Base-by-base conservation (phyloP, 2,329 filamentous ascomycete genomes). In the Diaporthe vaccinii region DNA sequence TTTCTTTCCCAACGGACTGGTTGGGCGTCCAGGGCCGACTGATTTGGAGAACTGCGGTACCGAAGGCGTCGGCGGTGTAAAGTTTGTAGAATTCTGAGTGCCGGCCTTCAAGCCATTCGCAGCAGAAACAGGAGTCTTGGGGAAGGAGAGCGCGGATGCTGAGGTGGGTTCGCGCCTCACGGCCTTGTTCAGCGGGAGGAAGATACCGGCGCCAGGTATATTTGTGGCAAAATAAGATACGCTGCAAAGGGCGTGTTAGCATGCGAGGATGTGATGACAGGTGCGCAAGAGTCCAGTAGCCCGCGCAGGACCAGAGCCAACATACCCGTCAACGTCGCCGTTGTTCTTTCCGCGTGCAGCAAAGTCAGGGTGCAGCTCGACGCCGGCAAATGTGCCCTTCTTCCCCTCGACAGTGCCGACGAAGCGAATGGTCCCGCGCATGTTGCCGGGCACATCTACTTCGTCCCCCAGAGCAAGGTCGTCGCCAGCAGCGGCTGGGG, bases 261-360 rank as follows among this genome's bases (percentile, higher is more conserved):
- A 78, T 78, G 69, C 76, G 20, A 73, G 70, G 57, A 15, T 8
- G 6, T 34, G 8, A 8, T 59, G 61, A 7, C 51, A n/a, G 20
- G 4, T 68, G 36, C 28, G 39, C 51, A 28, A 36, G 15, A 49
- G 34, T 39, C 36, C 14, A 31, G 39, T 58, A 53, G 10, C 12
- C 36, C 12, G 12, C 46, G 59, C 61, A 73, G 74, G 25, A 58
- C 57, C 57, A 73, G 77, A 74, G 39, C 34, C 46, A 41, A 81
- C 91, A 84, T 89, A 96, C 94, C 96, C 97, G 79, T 98, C 96
- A 73, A 98, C 97, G 83, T 98, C 96, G 78, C 97, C 97, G 80
- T 91, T 97, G 82, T 99, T 99, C 88, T 99, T 99, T 46, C 97
- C 97, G 82, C 93, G 91, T 70, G 89, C 84, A 46, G 95, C 94